Evolutionary conservation across 1,284 basidiomycete genomes (phyloP).

Genomic region (Fomitopsis schrenkii): DNA sequence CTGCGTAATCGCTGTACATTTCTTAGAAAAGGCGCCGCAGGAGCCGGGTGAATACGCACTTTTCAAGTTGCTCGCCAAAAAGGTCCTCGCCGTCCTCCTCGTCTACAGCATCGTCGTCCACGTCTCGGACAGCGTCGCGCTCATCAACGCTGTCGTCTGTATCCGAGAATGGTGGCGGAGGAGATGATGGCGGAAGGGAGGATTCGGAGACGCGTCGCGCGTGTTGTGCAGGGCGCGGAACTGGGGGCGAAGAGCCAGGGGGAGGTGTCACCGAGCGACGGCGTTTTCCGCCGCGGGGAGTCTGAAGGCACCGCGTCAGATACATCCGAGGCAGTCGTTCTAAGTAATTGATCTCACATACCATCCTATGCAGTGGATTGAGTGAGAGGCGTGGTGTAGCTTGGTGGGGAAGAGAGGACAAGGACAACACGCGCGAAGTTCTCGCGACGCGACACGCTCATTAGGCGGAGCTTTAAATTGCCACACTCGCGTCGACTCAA

Average conservation of each 20-base stretch:
- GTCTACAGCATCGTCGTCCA: constrained; percentile 68
- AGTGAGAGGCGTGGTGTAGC: neutral
- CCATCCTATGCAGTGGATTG: neutral
- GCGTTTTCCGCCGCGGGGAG: constrained; percentile 49
- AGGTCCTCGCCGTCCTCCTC: constrained; percentile 92
- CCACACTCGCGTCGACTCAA: constrained; percentile 19
- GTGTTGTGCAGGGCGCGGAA: constrained; percentile 29
- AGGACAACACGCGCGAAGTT: constrained; percentile 7
- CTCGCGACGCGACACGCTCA: constrained; percentile 23
- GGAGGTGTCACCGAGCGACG: constrained; percentile 56
- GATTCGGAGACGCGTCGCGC: constrained; percentile 58
- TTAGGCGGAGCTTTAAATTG: constrained; percentile 23
- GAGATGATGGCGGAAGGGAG: constrained; percentile 80
- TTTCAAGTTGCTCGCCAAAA: constrained; percentile 77
- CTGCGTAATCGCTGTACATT: constrained; percentile 76
- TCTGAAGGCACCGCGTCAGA: constrained; percentile 1
- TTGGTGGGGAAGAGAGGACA: neutral
- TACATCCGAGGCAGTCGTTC: neutral
- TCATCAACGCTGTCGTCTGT: constrained; percentile 81
- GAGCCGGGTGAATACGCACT: constrained; percentile 46
- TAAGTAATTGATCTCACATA: neutral
- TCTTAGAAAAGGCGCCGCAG: neutral
- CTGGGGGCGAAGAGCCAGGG: constrained; percentile 49
- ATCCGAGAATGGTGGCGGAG: constrained; percentile 81
- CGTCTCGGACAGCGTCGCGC: constrained; percentile 67